Evolutionary conservation across 1,139 yeast species (phyloP).

Genomic region (Zygoascus sp.): DNA sequence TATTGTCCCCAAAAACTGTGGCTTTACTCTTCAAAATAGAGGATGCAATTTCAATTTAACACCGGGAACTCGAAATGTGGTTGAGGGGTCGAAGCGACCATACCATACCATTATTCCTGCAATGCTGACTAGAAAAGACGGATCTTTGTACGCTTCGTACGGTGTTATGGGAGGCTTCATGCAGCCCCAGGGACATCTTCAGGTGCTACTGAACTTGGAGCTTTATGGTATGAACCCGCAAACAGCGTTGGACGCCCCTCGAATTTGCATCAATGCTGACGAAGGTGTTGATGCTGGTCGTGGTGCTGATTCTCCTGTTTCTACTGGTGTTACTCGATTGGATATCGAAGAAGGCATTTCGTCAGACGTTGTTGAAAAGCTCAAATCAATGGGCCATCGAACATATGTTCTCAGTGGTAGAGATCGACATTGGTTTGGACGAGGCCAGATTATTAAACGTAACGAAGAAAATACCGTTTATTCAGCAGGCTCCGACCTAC

Average conservation of each 20-base stretch:
- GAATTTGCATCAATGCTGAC: slow-evolving; percentile 58
- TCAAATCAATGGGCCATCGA: slow-evolving; percentile 55
- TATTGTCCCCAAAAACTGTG: slow-evolving; percentile 60
- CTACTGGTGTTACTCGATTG: slow-evolving; percentile 50
- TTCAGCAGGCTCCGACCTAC: slow-evolving; percentile 69
- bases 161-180: slow-evolving; percentile 90
- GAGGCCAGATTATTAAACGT: slow-evolving; percentile 66
- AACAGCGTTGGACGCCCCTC: slow-evolving; percentile 69
- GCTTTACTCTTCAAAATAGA: slow-evolving; percentile 71
- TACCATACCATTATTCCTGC: slow-evolving; percentile 87
- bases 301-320: slow-evolving; percentile 66
- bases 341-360: slow-evolving; percentile 63
- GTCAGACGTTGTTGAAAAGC: slow-evolving; percentile 40
- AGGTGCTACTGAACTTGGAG: slow-evolving; percentile 63
- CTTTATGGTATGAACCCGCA: slow-evolving; percentile 67
- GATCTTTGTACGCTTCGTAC: slow-evolving; percentile 57
- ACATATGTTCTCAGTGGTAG: slow-evolving; percentile 46
- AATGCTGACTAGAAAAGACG: slow-evolving; percentile 51
- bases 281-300: slow-evolving; percentile 47
- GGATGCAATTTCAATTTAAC: slow-evolving; percentile 70
- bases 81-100: slow-evolving; percentile 69
- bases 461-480: slow-evolving; percentile 41
- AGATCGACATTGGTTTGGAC: slow-evolving; percentile 50
- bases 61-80: slow-evolving; percentile 53
- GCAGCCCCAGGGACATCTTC: slow-evolving; percentile 85